A percentile compares a stretch with the other conserved stretches of the same genome.
These are phyloP conservation scores for Lignosus rhinocerotis DNA, from an alignment of 1,284 basidiomycete species.

Conservation along the genomic window DNA sequence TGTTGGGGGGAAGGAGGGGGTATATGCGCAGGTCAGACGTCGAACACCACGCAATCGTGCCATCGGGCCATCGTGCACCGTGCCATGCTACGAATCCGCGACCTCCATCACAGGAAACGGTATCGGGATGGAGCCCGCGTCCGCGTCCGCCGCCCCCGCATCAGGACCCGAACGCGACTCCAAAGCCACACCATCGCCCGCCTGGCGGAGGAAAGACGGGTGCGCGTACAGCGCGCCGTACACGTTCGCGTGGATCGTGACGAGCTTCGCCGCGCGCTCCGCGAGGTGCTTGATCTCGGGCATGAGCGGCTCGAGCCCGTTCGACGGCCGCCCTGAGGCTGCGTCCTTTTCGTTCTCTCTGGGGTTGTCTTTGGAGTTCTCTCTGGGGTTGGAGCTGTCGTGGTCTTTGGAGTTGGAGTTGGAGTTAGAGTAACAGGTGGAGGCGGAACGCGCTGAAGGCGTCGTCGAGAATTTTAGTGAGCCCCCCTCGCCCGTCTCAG, in stretches of 20 bases:
- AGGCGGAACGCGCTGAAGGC: too few species aligned
- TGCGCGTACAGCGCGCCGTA: slow-evolving; percentile 75
- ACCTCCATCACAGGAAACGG: too few species aligned
- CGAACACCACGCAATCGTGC: too few species aligned
- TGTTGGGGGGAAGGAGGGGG: too few species aligned
- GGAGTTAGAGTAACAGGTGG: neutral
- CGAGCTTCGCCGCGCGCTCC: slow-evolving; percentile 68
- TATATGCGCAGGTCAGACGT: too few species aligned
- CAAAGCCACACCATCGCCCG: neutral
- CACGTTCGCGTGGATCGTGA: slow-evolving; percentile 70
- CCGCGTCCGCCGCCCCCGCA: neutral
- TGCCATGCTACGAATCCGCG: too few species aligned
- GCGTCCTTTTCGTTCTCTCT: slow-evolving; percentile 4
- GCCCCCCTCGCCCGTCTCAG: neutral
- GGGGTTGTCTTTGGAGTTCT: too few species aligned
- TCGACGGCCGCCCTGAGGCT: slow-evolving; percentile 37
- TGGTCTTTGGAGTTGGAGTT: too few species aligned
- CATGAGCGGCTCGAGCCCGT: slow-evolving; percentile 69
- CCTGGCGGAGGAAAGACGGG: slow-evolving; percentile 47
- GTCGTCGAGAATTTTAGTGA: neutral
- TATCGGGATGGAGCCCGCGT: neutral
- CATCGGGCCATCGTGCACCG: too few species aligned
- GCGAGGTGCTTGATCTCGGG: slow-evolving; percentile 68
- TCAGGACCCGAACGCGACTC: neutral
- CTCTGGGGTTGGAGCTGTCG: too few species aligned